A percentile compares a stretch with the other conserved stretches of the same genome.
phyloP scores from a whole-genome alignment of 768 basidiomycete species.

The Sporobolomyces pararoseus region DNA sequence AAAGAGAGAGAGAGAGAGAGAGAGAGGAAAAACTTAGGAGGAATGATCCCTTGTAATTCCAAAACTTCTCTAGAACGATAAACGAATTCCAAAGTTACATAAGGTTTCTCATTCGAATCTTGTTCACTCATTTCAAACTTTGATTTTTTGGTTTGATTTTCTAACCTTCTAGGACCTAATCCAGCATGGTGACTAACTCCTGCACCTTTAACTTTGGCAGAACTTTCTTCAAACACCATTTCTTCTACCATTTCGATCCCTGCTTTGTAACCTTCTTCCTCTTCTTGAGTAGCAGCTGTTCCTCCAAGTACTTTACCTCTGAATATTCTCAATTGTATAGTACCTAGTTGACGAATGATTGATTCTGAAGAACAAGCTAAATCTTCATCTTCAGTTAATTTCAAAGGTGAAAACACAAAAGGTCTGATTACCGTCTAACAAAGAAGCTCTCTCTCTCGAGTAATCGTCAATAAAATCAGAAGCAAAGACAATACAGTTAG shows the following conservation, averaged over 20 bases:
- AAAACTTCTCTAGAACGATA: conserved; percentile 2
- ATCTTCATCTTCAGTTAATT: conserved; percentile 6
- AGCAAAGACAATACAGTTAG: too few relatives aligned
- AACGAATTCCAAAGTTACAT: conserved; percentile 4
- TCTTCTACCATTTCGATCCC: not conserved
- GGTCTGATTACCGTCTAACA: conserved; percentile 7
- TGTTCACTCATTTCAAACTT: not conserved
- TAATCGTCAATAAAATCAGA: too few relatives aligned
- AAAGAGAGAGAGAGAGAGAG: not conserved
- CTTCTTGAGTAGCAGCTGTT: not conserved
- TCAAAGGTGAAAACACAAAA: conserved; percentile 3
- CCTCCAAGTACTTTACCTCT: conserved; percentile 3
- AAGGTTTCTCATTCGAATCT: not conserved
- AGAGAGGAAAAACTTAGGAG: not conserved
- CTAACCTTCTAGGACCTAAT: not conserved
- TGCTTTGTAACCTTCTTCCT: not conserved
- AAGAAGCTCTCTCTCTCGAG: too few relatives aligned
- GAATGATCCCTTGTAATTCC: not conserved
- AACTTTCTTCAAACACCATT: conserved; percentile 9
- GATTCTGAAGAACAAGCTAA: conserved; percentile 7
- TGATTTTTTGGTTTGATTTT: not conserved
- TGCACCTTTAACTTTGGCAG: conserved; percentile 11
- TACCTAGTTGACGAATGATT: not conserved
- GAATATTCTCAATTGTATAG: not conserved
- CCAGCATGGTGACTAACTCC: conserved; percentile 9